Base-by-base conservation (phyloP, 495 filamentous ascomycete genomes). In the Penicillium lividum region DNA sequence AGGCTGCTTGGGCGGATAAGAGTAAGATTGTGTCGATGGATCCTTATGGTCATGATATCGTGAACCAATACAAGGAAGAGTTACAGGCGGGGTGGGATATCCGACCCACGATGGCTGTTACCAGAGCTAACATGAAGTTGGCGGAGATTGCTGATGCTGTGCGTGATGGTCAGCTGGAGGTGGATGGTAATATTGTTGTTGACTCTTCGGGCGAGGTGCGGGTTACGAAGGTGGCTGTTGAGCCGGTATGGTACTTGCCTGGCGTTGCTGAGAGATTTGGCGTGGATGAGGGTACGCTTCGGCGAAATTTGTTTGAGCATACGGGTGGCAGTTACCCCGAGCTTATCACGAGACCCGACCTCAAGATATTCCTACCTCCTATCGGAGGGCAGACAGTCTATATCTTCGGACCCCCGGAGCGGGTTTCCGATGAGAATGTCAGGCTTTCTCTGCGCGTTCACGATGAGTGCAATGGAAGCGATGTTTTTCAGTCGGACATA, bases 21-120 rank as follows among this genome's bases (percentile, higher is more conserved):
- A 93, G 90, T 67, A 97, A 96, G 79, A 97, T 98, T 58, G 94
- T 98, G 27, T 89, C 94, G 29, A 96, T 98, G 90, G 94, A 98
- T 72, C 94, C 94, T 7, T 88, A 86, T 62, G 94, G 94, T 6
- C 94, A 98, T 73, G 78, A 96, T 58, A 68, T 77, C 18, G 72
- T 80, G 51, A 75, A 76, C 42, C 69, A 76, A 40, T 80, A 70
- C 54, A 58, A 65, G 27, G 68, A 73, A 15, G 64, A 74, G 51
- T 51, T 80, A 16, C 62, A 70, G 25, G 86, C 89, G 5, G 92
- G 93, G 15, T 93, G 87, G 89, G 93, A 98, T 64, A 90, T 98
- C 59, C 84, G 93, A 47, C 94, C 94, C 25, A 97, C 94, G 0
- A 98, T 98, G 77, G 89, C 94, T 8, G 82, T 98, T 34, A 98